Conservation (phyloP, 148 eudicot genomes). For the Arbutus unedo region DNA sequence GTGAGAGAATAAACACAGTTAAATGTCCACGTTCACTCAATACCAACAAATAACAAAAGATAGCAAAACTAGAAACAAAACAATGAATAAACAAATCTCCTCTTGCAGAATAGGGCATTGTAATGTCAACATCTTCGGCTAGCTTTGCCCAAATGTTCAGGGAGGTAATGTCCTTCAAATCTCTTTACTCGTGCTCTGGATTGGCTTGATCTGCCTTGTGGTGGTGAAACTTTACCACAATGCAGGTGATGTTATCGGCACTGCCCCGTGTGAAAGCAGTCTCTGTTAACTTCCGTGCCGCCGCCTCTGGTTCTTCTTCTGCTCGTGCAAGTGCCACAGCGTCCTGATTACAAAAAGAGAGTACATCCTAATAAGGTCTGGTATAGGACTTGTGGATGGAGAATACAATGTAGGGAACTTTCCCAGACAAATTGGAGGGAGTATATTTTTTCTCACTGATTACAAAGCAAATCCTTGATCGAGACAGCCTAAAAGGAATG, state of each 20-base stretch:
- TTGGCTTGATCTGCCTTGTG: conserved; percentile 22
- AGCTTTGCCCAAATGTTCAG: not conserved
- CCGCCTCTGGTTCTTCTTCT: conserved; percentile 82
- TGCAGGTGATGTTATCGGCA: conserved; percentile 93
- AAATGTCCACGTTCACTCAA: conserved; percentile 12
- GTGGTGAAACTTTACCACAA: conserved; percentile 77
- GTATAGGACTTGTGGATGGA: not conserved
- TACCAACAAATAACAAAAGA: not conserved
- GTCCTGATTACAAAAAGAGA: conserved; percentile 58
- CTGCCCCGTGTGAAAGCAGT: conserved; percentile 91
- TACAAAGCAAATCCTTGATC: too few species aligned
- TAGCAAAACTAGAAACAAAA: conserved; percentile 15
- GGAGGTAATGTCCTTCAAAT: not conserved
- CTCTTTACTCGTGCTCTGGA: not conserved
- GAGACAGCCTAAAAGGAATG: not conserved
- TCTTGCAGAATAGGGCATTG: conserved; percentile 9
- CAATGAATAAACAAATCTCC: conserved; percentile 36
- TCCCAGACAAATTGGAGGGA: not conserved
- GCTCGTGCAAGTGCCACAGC: conserved; percentile 74
- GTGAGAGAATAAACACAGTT: not conserved
- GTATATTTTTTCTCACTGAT: too few species aligned
- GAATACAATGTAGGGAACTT: not conserved
- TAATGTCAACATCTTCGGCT: conserved; percentile 14
- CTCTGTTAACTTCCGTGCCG: conserved; percentile 84
- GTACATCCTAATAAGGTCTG: not conserved